These are phyloP conservation scores for Calocybe indica DNA, from an alignment of 768 basidiomycete species.

Conservation along the genomic window DNA sequence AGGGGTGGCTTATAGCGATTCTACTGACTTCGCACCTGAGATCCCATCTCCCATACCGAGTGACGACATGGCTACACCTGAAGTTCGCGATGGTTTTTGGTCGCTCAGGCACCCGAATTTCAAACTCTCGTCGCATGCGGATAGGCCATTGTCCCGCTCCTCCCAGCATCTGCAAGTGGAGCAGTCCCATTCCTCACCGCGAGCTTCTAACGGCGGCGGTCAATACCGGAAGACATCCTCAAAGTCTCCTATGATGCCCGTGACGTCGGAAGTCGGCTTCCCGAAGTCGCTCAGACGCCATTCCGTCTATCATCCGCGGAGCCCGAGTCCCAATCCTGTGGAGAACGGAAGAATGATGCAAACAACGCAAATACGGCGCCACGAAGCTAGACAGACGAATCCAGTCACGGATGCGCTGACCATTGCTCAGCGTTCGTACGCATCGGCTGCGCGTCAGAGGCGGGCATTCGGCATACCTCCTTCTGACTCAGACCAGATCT, in stretches of 20 bases:
- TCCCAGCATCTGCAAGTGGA: no score
- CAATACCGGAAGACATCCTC: slow-evolving; percentile 13
- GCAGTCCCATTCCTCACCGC: background rate
- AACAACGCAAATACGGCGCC: background rate
- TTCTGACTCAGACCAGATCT: slow-evolving; percentile 32
- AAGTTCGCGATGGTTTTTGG: no score
- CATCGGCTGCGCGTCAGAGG: slow-evolving; percentile 39
- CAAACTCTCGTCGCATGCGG: no score
- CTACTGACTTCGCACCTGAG: slow-evolving; percentile 12
- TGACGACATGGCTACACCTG: slow-evolving; percentile 17
- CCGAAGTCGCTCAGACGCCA: slow-evolving; percentile 20
- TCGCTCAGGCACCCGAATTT: no score
- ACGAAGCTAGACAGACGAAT: slow-evolving; percentile 2
- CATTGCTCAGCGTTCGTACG: slow-evolving; percentile 16
- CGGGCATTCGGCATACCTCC: slow-evolving; percentile 47
- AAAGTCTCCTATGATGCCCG: slow-evolving; percentile 24
- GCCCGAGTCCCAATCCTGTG: slow-evolving; percentile 2
- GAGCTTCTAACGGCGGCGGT: slow-evolving; percentile 16
- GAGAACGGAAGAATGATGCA: background rate
- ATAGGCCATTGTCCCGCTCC: no score
- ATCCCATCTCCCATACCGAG: slow-evolving; percentile 10
- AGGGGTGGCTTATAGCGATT: slow-evolving; percentile 30
- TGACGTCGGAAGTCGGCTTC: slow-evolving; percentile 10
- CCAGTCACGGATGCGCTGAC: slow-evolving; percentile 14
- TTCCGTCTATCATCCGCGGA: slow-evolving; percentile 19